Percentiles rank a stretch among this genome's conserved stretches.
These are phyloP conservation scores for Alternaria sp. DNA, from an alignment of 2,329 filamentous ascomycete genomes.

Conservation along the genomic window DNA sequence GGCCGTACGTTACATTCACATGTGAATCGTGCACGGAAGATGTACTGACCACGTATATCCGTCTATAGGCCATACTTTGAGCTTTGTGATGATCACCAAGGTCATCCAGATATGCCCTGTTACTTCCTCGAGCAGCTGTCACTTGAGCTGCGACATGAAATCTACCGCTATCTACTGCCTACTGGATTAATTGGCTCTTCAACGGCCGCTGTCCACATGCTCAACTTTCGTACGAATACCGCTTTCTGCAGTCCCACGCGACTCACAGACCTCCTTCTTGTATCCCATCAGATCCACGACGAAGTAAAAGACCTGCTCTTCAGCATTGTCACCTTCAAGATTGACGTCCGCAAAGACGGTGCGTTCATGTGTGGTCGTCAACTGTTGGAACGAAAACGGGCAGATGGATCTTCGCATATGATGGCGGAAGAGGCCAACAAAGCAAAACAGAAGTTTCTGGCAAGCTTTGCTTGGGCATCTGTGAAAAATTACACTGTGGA, in stretches of 20 bases:
- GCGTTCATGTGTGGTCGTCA: conserved; percentile 45
- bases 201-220: conserved; percentile 17
- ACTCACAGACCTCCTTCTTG: conserved; percentile 30
- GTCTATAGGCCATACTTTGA: conserved; percentile 32
- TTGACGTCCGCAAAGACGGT: conserved; percentile 44
- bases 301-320: conserved; percentile 44
- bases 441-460: conserved; percentile 33
- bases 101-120: conserved; percentile 39
- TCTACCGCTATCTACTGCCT: conserved; percentile 44
- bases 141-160: conserved; percentile 41
- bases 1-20: neutral
- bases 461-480: conserved; percentile 35
- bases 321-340: conserved; percentile 37
- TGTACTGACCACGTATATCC: conserved; percentile 10
- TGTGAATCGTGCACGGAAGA: neutral
- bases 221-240: neutral
- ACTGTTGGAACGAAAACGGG: conserved; percentile 38
- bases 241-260: conserved; percentile 21
- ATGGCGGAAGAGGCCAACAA: conserved; percentile 25
- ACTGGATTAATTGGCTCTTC: conserved; percentile 37
- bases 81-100: conserved; percentile 38
- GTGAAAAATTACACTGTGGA: conserved; percentile 48
- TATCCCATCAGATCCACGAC: conserved; percentile 37
- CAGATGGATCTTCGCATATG: conserved; percentile 37
- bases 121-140: conserved; percentile 43